phyloP scores from a whole-genome alignment of 257 asterid genomes.

The Solanum dulcamara region DNA sequence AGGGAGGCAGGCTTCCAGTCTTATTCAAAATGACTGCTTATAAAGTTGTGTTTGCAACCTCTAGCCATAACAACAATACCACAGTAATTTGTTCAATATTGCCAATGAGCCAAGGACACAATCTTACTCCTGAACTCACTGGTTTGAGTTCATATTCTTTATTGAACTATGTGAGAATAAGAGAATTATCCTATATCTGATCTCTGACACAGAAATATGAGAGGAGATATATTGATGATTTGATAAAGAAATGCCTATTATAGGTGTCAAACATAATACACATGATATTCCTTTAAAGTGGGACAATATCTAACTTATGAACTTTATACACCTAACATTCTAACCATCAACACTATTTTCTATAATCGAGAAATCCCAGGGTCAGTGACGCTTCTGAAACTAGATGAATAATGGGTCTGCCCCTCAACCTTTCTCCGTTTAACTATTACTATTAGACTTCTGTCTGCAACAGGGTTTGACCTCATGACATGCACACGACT shows the following conservation, averaged over 20 bases:
- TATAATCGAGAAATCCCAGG: neutral
- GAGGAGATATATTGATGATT: neutral
- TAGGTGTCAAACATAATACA: neutral
- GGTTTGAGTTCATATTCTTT: neutral
- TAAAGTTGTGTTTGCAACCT: neutral
- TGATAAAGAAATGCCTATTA: neutral
- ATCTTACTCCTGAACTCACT: neutral
- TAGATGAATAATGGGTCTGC: neutral
- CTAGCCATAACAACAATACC: neutral
- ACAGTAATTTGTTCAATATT: neutral
- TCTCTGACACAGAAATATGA: neutral
- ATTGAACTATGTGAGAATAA: neutral
- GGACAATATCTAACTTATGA: neutral
- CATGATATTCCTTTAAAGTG: neutral
- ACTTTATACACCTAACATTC: neutral
- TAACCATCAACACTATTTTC: neutral
- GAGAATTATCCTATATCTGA: neutral
- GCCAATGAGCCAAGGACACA: neutral
- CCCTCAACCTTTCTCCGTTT: neutral
- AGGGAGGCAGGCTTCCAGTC: neutral
- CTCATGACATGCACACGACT: neutral
- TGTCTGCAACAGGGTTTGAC: neutral
- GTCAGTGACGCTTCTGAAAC: neutral
- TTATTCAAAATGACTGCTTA: neutral
- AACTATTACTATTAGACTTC: neutral